Evolutionary conservation across 768 basidiomycete species (phyloP).

Genomic region (Lentinus tigrinus): DNA sequence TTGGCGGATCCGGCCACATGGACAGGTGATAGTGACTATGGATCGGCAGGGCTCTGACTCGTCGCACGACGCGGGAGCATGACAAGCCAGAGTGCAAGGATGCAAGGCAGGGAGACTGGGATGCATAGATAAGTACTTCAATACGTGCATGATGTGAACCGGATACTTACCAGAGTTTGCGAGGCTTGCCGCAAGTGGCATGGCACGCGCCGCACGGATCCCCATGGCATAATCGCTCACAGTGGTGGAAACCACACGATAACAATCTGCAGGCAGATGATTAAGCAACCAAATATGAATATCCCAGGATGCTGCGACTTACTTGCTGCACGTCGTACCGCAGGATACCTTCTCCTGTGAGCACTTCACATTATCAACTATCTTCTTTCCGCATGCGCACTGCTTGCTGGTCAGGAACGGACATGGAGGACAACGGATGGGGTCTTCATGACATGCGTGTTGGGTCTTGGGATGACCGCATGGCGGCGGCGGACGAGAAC

Average conservation of each 20-base stretch:
- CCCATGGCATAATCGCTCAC: constrained; percentile 78
- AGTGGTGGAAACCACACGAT: constrained; percentile 86
- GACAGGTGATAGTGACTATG: constrained; percentile 66
- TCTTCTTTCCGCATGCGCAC: constrained; percentile 90
- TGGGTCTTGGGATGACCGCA: constrained; percentile 82
- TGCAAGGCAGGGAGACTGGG: constrained; percentile 68
- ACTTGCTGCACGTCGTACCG: constrained; percentile 79
- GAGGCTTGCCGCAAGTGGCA: constrained; percentile 79
- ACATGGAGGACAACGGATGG: constrained; percentile 78
- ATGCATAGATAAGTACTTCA: not conserved
- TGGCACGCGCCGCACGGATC: constrained; percentile 79
- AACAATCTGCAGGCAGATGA: constrained; percentile 47
- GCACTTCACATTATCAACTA: constrained; percentile 77
- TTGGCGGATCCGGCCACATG: constrained; percentile 82
- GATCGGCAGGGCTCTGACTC: constrained; percentile 78
- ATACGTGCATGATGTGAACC: not conserved
- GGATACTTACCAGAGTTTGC: constrained; percentile 76
- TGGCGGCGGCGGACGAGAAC: constrained; percentile 60
- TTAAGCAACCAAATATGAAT: too few relatives aligned
- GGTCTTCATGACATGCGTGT: constrained; percentile 83
- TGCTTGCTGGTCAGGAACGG: constrained; percentile 72
- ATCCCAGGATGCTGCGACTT: too few relatives aligned
- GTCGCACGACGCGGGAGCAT: constrained; percentile 84
- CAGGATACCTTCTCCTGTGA: constrained; percentile 87
- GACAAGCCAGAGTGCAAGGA: constrained; percentile 76